A percentile compares a stretch with the other conserved stretches of the same genome.
These are phyloP conservation scores for Amphibolis antarctica DNA, from an alignment of 106 monocot species.

Conservation along the genomic window DNA sequence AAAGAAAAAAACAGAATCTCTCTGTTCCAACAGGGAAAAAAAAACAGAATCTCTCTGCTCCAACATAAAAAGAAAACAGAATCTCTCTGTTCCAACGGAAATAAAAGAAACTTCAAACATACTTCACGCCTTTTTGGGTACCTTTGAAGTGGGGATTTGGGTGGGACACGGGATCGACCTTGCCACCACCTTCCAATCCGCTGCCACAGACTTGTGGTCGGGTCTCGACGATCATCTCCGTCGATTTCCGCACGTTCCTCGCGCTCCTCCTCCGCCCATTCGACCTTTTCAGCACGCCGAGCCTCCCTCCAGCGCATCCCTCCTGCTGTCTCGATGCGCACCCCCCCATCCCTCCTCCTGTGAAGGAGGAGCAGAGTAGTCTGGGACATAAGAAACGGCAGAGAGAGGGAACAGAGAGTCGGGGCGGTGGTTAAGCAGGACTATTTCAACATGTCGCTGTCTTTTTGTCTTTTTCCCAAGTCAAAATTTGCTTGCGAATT, in stretches of 20 bases:
- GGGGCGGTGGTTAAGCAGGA: too few species aligned
- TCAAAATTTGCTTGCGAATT: too few species aligned
- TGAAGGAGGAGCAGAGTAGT: too few species aligned
- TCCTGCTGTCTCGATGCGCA: slow-evolving; percentile 61
- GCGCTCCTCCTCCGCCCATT: slow-evolving; percentile 15
- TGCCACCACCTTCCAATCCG: neutral
- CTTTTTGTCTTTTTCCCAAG: too few species aligned
- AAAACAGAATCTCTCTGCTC: too few species aligned
- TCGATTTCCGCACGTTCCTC: slow-evolving; percentile 19
- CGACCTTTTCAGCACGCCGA: slow-evolving; percentile 10
- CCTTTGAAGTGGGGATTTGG: slow-evolving; percentile 40
- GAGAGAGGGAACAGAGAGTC: neutral
- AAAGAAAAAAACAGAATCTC: too few species aligned
- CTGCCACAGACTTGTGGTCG: neutral
- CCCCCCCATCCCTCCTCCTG: slow-evolving; percentile 41
- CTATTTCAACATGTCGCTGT: too few species aligned
- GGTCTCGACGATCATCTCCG: slow-evolving; percentile 55
- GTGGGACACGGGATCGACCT: slow-evolving; percentile 7
- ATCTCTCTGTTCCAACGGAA: too few species aligned
- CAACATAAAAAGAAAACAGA: too few species aligned
- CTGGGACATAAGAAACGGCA: neutral
- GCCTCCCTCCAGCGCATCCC: slow-evolving; percentile 33
- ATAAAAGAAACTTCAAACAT: neutral
- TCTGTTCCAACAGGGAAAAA: too few species aligned
- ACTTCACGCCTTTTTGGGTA: neutral